phyloP scores from a whole-genome alignment of 1,139 yeast species.

The Pichia cactophila region DNA sequence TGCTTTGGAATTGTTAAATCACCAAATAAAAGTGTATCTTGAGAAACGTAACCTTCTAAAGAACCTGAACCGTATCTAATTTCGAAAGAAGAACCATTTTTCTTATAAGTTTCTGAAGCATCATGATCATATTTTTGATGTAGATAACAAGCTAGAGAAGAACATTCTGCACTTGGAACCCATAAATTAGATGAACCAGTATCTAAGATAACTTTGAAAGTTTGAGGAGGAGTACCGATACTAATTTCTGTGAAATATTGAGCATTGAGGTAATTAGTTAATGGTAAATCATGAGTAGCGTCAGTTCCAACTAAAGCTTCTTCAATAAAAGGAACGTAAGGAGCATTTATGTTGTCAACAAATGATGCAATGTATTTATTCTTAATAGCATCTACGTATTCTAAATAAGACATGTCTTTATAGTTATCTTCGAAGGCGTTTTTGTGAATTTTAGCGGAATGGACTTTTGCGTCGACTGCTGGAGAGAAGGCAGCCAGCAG shows the following conservation, averaged over 20 bases:
- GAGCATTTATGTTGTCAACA: conserved; percentile 11
- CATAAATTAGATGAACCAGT: conserved; percentile 96
- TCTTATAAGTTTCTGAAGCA: conserved; percentile 68
- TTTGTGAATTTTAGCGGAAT: conserved; percentile 56
- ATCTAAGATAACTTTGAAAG: conserved; percentile 83
- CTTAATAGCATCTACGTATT: conserved; percentile 65
- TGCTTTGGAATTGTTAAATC: conserved; percentile 79
- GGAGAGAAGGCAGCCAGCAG: conserved; percentile 32
- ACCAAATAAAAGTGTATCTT: conserved; percentile 73
- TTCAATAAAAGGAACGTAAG: conserved; percentile 42
- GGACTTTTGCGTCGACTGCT: conserved; percentile 50
- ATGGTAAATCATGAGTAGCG: conserved; percentile 60
- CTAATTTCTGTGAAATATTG: conserved; percentile 88
- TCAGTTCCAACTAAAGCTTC: conserved; percentile 10
- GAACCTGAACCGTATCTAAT: conserved; percentile 92
- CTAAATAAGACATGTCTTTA: conserved; percentile 49
- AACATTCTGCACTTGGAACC: conserved; percentile 87
- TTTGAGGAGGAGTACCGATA: conserved; percentile 88
- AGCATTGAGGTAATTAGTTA: conserved; percentile 88
- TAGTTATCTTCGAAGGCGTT: conserved; percentile 55
- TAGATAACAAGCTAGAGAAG: conserved; percentile 89
- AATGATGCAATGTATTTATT: conserved; percentile 48
- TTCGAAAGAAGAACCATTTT: conserved; percentile 77
- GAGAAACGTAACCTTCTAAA: conserved; percentile 83
- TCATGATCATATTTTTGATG: conserved; percentile 86